A percentile compares a stretch with the other conserved stretches of the same genome.
phyloP scores from a whole-genome alignment of 169 alveolate species.

The Cryptosporidium canis region DNA sequence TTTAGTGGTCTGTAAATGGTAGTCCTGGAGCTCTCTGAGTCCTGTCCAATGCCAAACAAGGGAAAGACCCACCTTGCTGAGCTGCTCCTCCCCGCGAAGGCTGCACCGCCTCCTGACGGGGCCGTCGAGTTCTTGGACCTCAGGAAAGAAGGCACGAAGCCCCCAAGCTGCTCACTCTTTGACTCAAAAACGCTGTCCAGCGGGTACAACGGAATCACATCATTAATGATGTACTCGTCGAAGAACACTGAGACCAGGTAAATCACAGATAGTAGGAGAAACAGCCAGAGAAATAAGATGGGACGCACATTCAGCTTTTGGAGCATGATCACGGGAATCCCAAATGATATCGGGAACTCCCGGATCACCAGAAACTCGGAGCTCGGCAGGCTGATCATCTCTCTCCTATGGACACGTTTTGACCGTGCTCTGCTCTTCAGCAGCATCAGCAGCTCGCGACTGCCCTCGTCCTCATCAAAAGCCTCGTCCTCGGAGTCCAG shows the following conservation, averaged over 20 bases:
- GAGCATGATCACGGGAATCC: slow-evolving; percentile 31
- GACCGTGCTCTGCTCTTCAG: not conserved
- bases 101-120: not conserved
- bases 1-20: slow-evolving; percentile 2
- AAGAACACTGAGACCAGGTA: not conserved
- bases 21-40: not conserved
- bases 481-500: slow-evolving; percentile 15
- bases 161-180: not conserved
- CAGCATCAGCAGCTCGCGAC: not conserved
- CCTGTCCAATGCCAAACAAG: not conserved
- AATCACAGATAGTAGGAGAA: not conserved
- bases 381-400: slow-evolving; percentile 17
- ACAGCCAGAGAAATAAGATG: slow-evolving; percentile 27
- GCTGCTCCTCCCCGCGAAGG: not conserved
- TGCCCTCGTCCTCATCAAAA: not conserved
- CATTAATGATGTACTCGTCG: slow-evolving; percentile 35
- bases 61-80: slow-evolving; percentile 3
- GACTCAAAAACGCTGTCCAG: not conserved
- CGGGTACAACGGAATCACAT: slow-evolving; percentile 24
- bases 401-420: not conserved
- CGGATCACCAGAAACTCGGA: slow-evolving; percentile 21
- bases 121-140: slow-evolving; percentile 15
- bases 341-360: slow-evolving; percentile 36
- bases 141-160: slow-evolving; percentile 7
- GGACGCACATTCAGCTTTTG: slow-evolving; percentile 30